Evolutionary conservation across 164 flowering plant species (phyloP), one percentile per base, ranked within the genome.

Genomic region (Vitis riparia): DNA sequence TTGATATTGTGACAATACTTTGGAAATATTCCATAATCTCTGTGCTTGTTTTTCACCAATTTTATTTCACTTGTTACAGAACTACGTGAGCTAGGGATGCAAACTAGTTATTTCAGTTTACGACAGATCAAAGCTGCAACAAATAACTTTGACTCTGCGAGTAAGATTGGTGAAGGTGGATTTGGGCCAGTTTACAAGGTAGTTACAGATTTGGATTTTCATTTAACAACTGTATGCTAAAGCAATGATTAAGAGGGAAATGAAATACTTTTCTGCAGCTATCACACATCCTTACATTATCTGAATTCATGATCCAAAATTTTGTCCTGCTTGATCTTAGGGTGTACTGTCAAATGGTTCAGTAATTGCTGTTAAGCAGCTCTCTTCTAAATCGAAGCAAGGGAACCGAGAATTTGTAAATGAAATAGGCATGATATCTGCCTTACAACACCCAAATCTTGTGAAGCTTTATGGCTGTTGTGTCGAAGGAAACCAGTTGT

Each of bases 131-230:
- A 85, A 82, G 79, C 86, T 76, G 97, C 97, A 47, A 91, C 97
- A 1, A 71, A 70, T 17, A 87, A 90, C 78, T 91, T 91, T 70
- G 90, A 88, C 62, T 80, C 87, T 66, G 84, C 72, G 59, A 86
- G 87, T 77, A 91, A 91, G 81, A 85, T 91, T 51, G 97, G 97
- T 3, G 94, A 91, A 87, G 94, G 97, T 32, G 94, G 97, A 16
- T 89, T 91, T 78, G 97, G 97, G 52, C 85, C 94, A 8, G 97
- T 91, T 51, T 88, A 76, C 80, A 91, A 88, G 94, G 97, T 91
- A 79, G 58, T 47, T 17, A 11, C 19, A 12, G 19, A 32, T 67
- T 49, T 17, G 3, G 6, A 32, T 49, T 23, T 23, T 12, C 6
- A 16, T 67, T 5, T 37, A 6, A 37, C 44, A 37, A 37, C 44